Evolutionary conservation across 257 asterid genomes (phyloP).

Genomic region (Ehretia macrophylla): DNA sequence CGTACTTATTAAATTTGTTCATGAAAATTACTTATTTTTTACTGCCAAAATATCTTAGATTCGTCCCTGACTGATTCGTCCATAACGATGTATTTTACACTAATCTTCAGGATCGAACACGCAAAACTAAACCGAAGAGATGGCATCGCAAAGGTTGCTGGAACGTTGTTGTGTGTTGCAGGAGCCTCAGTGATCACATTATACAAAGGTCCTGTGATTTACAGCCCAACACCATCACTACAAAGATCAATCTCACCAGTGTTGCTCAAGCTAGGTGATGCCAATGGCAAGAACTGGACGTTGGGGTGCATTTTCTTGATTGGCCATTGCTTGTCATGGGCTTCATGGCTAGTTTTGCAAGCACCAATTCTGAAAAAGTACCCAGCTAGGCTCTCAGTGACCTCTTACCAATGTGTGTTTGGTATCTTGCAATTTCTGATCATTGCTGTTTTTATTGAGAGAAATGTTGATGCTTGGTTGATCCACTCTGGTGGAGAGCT

Average conservation of each 20-base stretch:
- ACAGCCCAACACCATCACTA: conserved; percentile 61
- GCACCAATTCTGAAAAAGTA: conserved; percentile 76
- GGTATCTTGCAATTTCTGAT: conserved; percentile 82
- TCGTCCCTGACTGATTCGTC: no score
- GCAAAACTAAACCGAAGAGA: conserved; percentile 78
- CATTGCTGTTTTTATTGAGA: conserved; percentile 72
- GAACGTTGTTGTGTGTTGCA: conserved; percentile 78
- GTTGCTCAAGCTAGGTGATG: conserved; percentile 49
- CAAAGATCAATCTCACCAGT: conserved; percentile 19
- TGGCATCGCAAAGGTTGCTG: conserved; percentile 78
- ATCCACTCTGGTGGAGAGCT: conserved; percentile 82
- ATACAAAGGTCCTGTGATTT: conserved; percentile 86
- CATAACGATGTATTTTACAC: no score
- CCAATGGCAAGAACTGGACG: conserved; percentile 79
- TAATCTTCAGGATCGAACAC: conserved; percentile 59
- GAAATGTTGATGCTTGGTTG: conserved; percentile 84
- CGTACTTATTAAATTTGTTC: no score
- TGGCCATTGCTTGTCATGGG: conserved; percentile 95
- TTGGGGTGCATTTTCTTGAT: conserved; percentile 85
- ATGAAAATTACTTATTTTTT: no score
- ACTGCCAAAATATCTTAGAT: no score
- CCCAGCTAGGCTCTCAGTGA: conserved; percentile 90
- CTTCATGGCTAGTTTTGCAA: conserved; percentile 92
- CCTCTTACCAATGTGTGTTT: conserved; percentile 86
- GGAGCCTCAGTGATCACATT: conserved; percentile 96